Evolutionary conservation across 208 protist species (phyloP).

Genomic region (Leishmania arabica): DNA sequence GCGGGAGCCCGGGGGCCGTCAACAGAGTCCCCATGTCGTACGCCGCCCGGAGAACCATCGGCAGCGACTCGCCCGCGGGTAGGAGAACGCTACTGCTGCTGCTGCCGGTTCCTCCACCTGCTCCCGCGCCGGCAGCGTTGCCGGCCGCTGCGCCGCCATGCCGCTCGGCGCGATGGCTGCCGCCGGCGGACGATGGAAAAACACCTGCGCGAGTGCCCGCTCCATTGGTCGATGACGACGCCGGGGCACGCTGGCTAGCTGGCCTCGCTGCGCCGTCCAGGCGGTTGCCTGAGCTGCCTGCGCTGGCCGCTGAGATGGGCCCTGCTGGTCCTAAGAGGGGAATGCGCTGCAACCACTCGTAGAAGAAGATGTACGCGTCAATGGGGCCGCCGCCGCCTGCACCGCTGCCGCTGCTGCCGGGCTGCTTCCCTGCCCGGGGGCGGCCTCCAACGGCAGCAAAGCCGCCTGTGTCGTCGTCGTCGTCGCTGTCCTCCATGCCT

Average conservation of each 20-base stretch:
- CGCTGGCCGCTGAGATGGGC: background rate
- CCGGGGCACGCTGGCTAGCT: background rate
- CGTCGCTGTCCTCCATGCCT: constrained; percentile 31
- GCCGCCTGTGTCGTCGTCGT: constrained; percentile 17
- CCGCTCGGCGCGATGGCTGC: background rate
- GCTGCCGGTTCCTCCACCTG: background rate
- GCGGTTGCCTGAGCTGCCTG: background rate
- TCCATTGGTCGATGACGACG: background rate
- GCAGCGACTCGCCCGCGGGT: constrained; percentile 50
- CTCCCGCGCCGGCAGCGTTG: background rate
- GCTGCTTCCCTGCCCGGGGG: background rate
- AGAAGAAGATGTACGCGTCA: constrained; percentile 61
- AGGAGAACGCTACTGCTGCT: constrained; percentile 30
- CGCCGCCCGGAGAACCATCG: constrained; percentile 68
- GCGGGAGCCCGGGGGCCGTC: constrained; percentile 41
- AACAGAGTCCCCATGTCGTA: constrained; percentile 60
- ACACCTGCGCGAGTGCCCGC: background rate
- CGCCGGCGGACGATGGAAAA: background rate
- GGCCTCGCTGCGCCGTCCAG: background rate
- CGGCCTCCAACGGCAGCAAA: constrained; percentile 10
- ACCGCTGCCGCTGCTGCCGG: constrained; percentile 1
- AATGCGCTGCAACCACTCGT: constrained; percentile 66
- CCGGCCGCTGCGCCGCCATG: background rate
- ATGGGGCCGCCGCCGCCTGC: constrained; percentile 36
- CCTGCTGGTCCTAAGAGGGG: constrained; percentile 12